These are phyloP conservation scores for Naganishia sp. DNA, from an alignment of 1,284 basidiomycete genomes.

Conservation along the genomic window DNA sequence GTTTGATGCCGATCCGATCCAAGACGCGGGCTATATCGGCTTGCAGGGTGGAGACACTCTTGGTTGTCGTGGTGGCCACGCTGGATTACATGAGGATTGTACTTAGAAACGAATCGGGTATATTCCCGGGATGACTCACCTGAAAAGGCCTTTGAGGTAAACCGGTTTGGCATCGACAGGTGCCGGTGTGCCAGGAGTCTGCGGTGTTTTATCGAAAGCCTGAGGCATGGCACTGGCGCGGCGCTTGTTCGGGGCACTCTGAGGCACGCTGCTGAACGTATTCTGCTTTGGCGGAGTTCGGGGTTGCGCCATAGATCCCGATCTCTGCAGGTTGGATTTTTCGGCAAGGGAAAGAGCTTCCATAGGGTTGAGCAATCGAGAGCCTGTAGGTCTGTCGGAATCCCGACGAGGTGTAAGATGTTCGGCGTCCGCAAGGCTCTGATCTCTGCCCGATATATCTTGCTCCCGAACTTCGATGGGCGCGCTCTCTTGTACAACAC, in stretches of 20 bases:
- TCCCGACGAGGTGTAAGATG: constrained; percentile 2
- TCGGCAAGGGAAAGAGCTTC: constrained; percentile 13
- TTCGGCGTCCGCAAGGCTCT: not conserved
- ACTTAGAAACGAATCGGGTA: not conserved
- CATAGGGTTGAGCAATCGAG: constrained; percentile 1
- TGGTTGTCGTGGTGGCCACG: constrained; percentile 93
- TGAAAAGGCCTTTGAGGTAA: constrained; percentile 85
- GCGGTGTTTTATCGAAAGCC: not conserved
- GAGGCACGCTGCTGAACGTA: constrained; percentile 19
- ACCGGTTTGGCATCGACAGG: constrained; percentile 74
- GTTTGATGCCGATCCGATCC: constrained; percentile 90
- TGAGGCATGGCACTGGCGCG: constrained; percentile 22
- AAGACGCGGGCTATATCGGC: constrained; percentile 82
- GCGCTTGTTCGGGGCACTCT: constrained; percentile 32
- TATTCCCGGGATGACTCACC: constrained; percentile 56
- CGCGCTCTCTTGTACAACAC: not conserved
- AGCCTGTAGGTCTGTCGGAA: constrained; percentile 7
- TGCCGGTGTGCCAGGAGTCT: not conserved
- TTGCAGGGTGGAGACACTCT: constrained; percentile 76
- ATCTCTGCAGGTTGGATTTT: constrained; percentile 17
- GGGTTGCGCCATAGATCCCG: constrained; percentile 23
- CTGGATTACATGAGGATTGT: constrained; percentile 52
- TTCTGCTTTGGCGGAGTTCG: constrained; percentile 14
- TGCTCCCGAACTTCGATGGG: not conserved
- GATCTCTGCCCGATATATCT: not conserved